Conservation (phyloP, 805 yeast species). For the Saccharomyces cerevisiae region DNA sequence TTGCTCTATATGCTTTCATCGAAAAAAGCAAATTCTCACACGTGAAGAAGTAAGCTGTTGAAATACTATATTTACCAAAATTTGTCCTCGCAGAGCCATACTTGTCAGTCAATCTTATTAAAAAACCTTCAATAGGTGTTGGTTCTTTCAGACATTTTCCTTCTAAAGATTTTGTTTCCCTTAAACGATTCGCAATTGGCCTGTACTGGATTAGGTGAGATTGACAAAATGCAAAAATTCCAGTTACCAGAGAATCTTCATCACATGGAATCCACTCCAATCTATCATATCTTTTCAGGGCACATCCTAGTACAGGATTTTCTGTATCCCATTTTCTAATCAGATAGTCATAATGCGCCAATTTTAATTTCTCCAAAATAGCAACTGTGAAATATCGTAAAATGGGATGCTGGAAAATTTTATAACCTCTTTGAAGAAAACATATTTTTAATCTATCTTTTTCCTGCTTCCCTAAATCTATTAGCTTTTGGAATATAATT, state of each 20-base stretch:
- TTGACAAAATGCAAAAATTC: conserved; percentile 36
- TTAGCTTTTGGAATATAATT: conserved; percentile 6
- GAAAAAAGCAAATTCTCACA: conserved; percentile 54
- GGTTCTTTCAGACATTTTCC: conserved; percentile 45
- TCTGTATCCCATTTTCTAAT: conserved; percentile 21
- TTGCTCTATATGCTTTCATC: conserved; percentile 43
- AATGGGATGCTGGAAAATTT: conserved; percentile 18
- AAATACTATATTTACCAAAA: conserved; percentile 38
- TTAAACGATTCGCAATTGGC: conserved; percentile 35
- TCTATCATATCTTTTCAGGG: conserved; percentile 63
- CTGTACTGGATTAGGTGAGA: conserved; percentile 58
- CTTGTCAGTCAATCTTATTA: conserved; percentile 47
- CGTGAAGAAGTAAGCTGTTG: conserved; percentile 56
- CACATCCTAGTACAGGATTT: conserved; percentile 40
- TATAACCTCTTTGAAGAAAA: conserved; percentile 15
- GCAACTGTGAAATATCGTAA: conserved; percentile 17
- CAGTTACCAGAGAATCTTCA: conserved; percentile 35
- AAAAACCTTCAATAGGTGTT: conserved; percentile 71
- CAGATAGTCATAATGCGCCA: conserved; percentile 20
- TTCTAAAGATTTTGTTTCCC: conserved; percentile 15
- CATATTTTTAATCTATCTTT: conserved; percentile 9
- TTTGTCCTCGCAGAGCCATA: conserved; percentile 34
- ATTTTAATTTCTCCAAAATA: conserved; percentile 30
- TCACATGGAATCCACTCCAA: conserved; percentile 59
- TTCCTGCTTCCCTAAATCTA: conserved; percentile 8